phyloP scores from a whole-genome alignment of 2,329 filamentous ascomycete genomes.

The Corinectria fuckeliana region DNA sequence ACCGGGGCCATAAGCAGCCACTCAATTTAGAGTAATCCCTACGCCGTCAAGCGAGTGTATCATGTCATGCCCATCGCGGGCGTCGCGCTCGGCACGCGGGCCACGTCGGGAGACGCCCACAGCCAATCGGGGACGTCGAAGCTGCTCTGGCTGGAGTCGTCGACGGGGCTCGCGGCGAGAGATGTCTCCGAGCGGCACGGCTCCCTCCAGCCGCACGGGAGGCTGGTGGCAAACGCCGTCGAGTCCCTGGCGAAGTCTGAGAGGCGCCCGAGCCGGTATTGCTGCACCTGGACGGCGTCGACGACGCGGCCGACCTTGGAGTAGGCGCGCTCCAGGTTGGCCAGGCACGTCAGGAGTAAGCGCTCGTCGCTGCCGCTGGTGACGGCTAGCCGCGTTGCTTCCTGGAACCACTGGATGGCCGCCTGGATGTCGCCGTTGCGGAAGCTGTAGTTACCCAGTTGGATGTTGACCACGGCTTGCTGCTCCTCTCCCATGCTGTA shows the following conservation, averaged over 20 bases:
- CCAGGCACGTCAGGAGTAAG: constrained; percentile 41
- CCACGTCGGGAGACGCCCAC: constrained; percentile 25
- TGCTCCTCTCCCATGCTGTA: constrained; percentile 42
- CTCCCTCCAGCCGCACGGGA: constrained; percentile 5
- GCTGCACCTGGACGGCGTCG: constrained; percentile 37
- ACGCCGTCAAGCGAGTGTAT: constrained; percentile 1
- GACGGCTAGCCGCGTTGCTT: constrained; percentile 39
- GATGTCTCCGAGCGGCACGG: constrained; percentile 25
- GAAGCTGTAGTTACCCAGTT: constrained; percentile 43
- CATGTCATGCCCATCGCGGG: constrained; percentile 28
- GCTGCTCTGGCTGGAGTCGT: constrained; percentile 23
- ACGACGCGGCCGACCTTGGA: constrained; percentile 30
- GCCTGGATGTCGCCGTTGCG: constrained; percentile 36
- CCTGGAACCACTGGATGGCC: constrained; percentile 40
- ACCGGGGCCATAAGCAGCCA: constrained; percentile 16
- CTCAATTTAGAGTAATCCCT: constrained; percentile 9
- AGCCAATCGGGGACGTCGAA: constrained; percentile 34
- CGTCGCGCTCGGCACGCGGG: constrained; percentile 10
- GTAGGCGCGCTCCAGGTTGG: constrained; percentile 42
- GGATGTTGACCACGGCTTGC: constrained; percentile 40
- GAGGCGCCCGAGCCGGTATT: constrained; percentile 40
- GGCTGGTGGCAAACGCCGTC: constrained; percentile 31
- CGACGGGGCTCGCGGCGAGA: constrained; percentile 21
- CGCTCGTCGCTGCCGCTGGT: constrained; percentile 41
- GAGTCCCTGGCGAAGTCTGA: constrained; percentile 41